phyloP scores from a whole-genome alignment of 2,329 filamentous ascomycete genomes.

The Trichoderma koningii region DNA sequence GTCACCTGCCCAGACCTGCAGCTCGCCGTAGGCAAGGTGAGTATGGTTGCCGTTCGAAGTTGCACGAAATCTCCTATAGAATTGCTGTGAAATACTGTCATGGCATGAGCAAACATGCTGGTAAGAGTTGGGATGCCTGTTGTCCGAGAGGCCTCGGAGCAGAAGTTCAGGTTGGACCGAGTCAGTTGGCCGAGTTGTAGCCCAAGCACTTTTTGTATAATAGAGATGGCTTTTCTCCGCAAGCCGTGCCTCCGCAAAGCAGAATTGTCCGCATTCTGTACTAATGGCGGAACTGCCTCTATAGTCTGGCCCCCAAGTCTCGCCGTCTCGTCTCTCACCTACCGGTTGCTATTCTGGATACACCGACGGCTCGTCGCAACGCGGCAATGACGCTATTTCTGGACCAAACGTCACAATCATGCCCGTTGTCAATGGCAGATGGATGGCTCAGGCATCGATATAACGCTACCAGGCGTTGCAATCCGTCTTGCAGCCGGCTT shows the following conservation, averaged over 20 bases:
- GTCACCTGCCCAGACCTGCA: no score
- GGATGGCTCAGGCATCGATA: background rate
- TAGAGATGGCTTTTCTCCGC: background rate
- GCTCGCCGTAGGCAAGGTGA: background rate
- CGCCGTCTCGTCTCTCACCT: background rate
- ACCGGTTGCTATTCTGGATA: background rate
- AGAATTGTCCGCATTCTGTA: no score
- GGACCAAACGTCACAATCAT: background rate
- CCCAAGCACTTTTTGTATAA: background rate
- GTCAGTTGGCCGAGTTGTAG: background rate
- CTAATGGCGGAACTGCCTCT: slow-evolving; percentile 9
- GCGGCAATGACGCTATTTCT: background rate
- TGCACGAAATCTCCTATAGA: background rate
- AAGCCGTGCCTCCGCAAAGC: background rate
- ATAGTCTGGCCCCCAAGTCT: background rate
- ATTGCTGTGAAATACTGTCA: background rate
- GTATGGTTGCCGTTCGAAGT: background rate
- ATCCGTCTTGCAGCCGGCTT: background rate
- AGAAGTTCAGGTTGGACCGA: background rate
- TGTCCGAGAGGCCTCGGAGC: background rate
- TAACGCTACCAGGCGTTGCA: background rate
- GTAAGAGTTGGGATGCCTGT: background rate
- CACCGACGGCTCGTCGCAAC: background rate
- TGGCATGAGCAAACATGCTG: background rate
- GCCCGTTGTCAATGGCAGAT: background rate